A percentile compares a stretch with the other conserved stretches of the same genome.
Conservation (phyloP, 1,139 yeast genomes). For the Williopsis jadinii region DNA sequence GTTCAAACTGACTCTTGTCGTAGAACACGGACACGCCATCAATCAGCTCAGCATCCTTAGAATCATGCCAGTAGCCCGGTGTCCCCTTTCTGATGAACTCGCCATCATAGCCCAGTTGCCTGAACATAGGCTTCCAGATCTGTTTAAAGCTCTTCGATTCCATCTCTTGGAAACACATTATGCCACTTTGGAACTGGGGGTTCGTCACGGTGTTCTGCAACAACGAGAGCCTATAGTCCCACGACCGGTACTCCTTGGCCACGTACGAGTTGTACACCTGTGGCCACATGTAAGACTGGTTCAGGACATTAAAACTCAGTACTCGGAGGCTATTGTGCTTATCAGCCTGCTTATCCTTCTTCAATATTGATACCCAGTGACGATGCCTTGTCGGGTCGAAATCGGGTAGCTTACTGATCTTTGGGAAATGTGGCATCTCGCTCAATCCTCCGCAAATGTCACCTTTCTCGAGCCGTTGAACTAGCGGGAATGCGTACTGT, state of each 20-base stretch:
- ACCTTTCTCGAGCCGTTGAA: too few species aligned
- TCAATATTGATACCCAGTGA: slow-evolving; percentile 7
- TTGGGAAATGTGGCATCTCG: too few species aligned
- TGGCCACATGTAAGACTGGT: slow-evolving; percentile 53
- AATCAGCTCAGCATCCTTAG: slow-evolving; percentile 31
- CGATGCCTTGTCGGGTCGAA: slow-evolving; percentile 5
- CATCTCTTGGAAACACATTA: slow-evolving; percentile 58
- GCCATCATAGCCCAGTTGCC: slow-evolving; percentile 33
- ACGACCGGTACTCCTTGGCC: slow-evolving; percentile 36
- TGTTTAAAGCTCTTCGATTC: slow-evolving; percentile 39
- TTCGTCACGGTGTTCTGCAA: slow-evolving; percentile 34
- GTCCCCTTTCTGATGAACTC: slow-evolving; percentile 40
- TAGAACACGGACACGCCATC: slow-evolving; percentile 55
- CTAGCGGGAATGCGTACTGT: too few species aligned
- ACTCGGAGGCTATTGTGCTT: slow-evolving; percentile 24
- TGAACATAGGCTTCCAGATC: slow-evolving; percentile 33
- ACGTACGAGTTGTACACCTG: slow-evolving; percentile 42
- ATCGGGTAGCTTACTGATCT: too few species aligned
- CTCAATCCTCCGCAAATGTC: too few species aligned
- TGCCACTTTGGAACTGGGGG: slow-evolving; percentile 38
- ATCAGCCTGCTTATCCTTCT: slow-evolving; percentile 1
- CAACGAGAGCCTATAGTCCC: slow-evolving; percentile 42
- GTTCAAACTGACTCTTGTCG: slow-evolving; percentile 38
- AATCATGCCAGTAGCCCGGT: slow-evolving; percentile 44
- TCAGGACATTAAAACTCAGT: slow-evolving; percentile 45